These are phyloP conservation scores for Pestalotiopsis sp. DNA, from an alignment of 2,329 filamentous ascomycete species.

Conservation along the genomic window DNA sequence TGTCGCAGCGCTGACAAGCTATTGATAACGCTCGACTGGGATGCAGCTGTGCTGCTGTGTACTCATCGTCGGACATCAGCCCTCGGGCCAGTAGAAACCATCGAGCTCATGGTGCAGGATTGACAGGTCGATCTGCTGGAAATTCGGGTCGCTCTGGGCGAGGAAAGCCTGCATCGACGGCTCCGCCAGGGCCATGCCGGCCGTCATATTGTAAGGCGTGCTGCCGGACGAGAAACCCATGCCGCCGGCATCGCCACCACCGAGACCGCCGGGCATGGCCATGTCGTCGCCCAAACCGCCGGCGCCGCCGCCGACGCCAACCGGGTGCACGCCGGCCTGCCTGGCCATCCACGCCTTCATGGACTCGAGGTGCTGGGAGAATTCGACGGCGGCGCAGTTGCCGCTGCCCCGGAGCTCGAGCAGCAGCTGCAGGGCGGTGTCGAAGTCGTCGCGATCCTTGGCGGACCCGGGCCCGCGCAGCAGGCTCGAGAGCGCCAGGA, in stretches of 20 bases:
- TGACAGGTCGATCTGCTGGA: conserved; percentile 9
- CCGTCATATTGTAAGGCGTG: conserved; percentile 22
- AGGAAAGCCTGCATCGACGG: conserved; percentile 38
- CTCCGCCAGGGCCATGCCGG: conserved; percentile 38
- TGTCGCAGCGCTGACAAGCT: too few species aligned
- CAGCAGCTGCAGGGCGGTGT: conserved; percentile 40
- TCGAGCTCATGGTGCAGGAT: conserved; percentile 2
- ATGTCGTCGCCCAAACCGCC: not conserved
- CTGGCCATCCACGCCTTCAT: conserved; percentile 18
- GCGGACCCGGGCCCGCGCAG: conserved; percentile 32
- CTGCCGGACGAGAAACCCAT: not conserved
- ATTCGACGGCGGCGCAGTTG: conserved; percentile 44
- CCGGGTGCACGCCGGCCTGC: not conserved
- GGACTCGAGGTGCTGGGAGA: conserved; percentile 42
- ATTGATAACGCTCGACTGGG: too few species aligned
- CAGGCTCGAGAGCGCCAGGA: conserved; percentile 46
- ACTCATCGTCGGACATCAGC: not conserved
- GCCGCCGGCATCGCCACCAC: not conserved
- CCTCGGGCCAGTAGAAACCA: conserved; percentile 7
- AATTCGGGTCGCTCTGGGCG: conserved; percentile 28
- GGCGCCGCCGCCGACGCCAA: not conserved
- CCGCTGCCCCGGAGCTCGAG: conserved; percentile 40
- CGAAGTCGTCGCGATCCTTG: conserved; percentile 42
- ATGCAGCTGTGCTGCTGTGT: too few species aligned
- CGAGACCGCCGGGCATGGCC: not conserved